Evolutionary conservation across 2,329 filamentous ascomycete genomes (phyloP).

Genomic region (Orbilia javanica): DNA sequence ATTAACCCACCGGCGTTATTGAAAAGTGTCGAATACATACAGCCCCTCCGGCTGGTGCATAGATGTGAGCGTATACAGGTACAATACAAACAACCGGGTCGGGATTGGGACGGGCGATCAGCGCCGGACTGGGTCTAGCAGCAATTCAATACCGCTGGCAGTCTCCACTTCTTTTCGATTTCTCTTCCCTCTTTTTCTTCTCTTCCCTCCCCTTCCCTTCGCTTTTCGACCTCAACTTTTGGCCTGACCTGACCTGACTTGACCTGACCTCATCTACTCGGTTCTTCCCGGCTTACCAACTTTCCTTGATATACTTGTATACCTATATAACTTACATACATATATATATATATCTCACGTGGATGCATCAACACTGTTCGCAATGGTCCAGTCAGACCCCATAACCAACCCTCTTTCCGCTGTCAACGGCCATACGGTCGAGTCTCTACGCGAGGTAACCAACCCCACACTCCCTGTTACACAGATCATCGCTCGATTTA

Average conservation of each 20-base stretch:
- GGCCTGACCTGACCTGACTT: not conserved
- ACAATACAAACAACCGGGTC: not conserved
- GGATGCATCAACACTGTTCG: not conserved
- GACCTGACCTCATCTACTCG: not conserved
- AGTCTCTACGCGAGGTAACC: slow-evolving; percentile 46
- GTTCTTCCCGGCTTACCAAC: not conserved
- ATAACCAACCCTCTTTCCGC: slow-evolving; percentile 6
- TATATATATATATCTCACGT: not conserved
- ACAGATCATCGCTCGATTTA: not conserved
- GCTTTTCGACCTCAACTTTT: not conserved
- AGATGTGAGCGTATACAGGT: not conserved
- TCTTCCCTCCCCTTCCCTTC: not conserved
- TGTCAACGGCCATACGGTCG: slow-evolving; percentile 44
- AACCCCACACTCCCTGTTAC: not conserved
- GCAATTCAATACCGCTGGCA: not conserved
- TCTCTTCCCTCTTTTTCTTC: not conserved
- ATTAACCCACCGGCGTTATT: not conserved
- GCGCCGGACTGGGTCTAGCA: slow-evolving; percentile 15
- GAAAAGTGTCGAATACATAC: not conserved
- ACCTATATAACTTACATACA: not conserved
- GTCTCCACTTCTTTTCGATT: not conserved
- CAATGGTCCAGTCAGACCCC: slow-evolving; percentile 7
- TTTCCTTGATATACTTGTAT: too few relatives aligned
- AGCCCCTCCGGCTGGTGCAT: not conserved
- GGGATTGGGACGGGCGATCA: slow-evolving; percentile 4